These are phyloP conservation scores for Durotheca rogersii DNA, from an alignment of 495 filamentous ascomycete species.

Conservation along the genomic window DNA sequence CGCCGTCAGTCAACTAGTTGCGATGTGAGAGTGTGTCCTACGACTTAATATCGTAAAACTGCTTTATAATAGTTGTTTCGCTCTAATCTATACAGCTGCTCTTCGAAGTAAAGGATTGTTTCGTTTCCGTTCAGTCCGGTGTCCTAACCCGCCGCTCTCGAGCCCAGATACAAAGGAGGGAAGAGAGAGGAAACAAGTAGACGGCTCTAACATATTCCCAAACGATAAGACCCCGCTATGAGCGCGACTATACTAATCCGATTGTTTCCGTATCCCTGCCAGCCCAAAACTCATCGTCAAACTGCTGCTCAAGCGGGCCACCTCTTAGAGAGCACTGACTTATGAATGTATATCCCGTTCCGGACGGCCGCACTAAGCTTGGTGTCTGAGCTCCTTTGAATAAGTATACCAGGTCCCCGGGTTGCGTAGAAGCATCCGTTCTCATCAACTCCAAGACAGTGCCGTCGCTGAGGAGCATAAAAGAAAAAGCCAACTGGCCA, in stretches of 20 bases:
- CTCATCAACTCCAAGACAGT: not conserved
- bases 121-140: too few relatives aligned
- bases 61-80: too few relatives aligned
- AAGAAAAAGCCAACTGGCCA: not conserved
- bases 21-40: too few relatives aligned
- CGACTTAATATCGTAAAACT: too few relatives aligned
- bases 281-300: slow-evolving; percentile 16
- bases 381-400: slow-evolving; percentile 1
- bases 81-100: too few relatives aligned
- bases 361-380: slow-evolving; percentile 10
- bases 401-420: slow-evolving; percentile 11
- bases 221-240: too few relatives aligned
- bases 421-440: not conserved
- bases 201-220: not conserved
- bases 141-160: too few relatives aligned
- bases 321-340: not conserved
- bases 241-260: not conserved
- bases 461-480: slow-evolving; percentile 10
- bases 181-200: not conserved
- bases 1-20: too few relatives aligned
- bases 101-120: too few relatives aligned
- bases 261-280: slow-evolving; percentile 8
- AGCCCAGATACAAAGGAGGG: not conserved
- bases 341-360: slow-evolving; percentile 9
- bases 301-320: slow-evolving; percentile 5